Evolutionary conservation across 176 grass and related monocot species (phyloP).

Genomic region (Ananas comosus): DNA sequence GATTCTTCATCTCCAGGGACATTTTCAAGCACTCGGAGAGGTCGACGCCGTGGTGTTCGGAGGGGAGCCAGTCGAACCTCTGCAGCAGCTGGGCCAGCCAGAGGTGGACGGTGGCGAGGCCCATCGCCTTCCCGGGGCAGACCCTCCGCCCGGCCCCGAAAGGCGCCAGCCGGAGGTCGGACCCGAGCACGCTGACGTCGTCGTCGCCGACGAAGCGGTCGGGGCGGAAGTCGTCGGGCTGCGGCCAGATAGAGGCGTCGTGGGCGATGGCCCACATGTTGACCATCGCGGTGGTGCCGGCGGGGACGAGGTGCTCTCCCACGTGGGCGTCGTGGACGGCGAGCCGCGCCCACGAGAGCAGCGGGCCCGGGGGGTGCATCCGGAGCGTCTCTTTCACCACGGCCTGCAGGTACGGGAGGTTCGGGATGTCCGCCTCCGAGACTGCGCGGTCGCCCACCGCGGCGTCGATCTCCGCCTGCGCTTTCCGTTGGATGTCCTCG

Average conservation of each 20-base stretch:
- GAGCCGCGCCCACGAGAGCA: slow-evolving; percentile 76
- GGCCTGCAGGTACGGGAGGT: slow-evolving; percentile 45
- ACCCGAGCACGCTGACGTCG: slow-evolving; percentile 56
- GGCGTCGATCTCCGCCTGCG: slow-evolving; percentile 41
- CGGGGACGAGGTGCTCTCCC: slow-evolving; percentile 47
- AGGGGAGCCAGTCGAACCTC: slow-evolving; percentile 34
- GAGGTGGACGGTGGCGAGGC: slow-evolving; percentile 51
- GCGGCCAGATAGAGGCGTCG: slow-evolving; percentile 44
- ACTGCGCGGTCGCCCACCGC: slow-evolving; percentile 28
- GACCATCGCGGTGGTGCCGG: slow-evolving; percentile 83
- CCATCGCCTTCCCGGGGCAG: slow-evolving; percentile 67
- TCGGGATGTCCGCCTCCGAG: slow-evolving; percentile 38
- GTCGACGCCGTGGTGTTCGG: slow-evolving; percentile 24
- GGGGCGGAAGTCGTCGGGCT: slow-evolving; percentile 40
- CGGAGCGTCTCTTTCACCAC: slow-evolving; percentile 74
- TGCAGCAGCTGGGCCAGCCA: slow-evolving; percentile 70
- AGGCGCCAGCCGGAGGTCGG: slow-evolving; percentile 59
- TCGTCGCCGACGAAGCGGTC: slow-evolving; percentile 49
- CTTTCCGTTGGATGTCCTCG: slow-evolving; percentile 65
- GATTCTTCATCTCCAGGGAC: slow-evolving; percentile 72
- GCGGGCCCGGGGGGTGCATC: slow-evolving; percentile 75
- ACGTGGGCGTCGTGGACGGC: slow-evolving; percentile 52
- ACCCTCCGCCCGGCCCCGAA: slow-evolving; percentile 65
- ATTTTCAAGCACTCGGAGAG: slow-evolving; percentile 60
- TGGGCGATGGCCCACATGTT: slow-evolving; percentile 93